Base-by-base conservation (phyloP, 805 yeast genomes). In the Saturnispora saitoi region DNA sequence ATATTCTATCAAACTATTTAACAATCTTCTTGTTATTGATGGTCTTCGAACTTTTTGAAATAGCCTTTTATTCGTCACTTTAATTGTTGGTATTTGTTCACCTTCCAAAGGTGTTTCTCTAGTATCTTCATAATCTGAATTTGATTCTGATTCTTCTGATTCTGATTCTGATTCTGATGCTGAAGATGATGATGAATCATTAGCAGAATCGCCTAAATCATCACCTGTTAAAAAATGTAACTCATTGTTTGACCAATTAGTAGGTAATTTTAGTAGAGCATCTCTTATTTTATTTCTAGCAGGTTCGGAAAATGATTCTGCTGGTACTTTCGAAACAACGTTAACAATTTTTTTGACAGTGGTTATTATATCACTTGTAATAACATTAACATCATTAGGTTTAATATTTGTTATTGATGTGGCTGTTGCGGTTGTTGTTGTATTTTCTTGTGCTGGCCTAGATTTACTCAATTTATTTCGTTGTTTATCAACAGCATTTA, bases 261-360 rank as follows among this genome's bases (percentile, higher is more conserved):
- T 65, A 0, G 98, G 99, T 42, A 91, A 70, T 50, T 77, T 76
- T 45, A 93, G 70, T 14, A 91, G 73, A 34, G 84, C 81, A 53
- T 83, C 86, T 32, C 97, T 74, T 12, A 93, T 95, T 45, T 84
- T 81, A 2, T 83, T 70, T 54, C 95, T 77, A 7, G 89, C 88
- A 3, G 86, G 85, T 54, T 83, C 88, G 7, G 89, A 87, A 31
- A 84, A 64, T 3, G 88, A 78, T 51, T 73, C 78, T 0, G 90
- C 88, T 1, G 89, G 86, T 56, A 87, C 86, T 54, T 85, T 86
- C 3, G 97, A 86, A 10, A 93, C 85, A 34, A 91, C 78, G 37
- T 81, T 78, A 32, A 90, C 89, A 42, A 89, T 88, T 61, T 88
- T 91, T 62, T 87, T 86, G 24, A 93, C 90, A 0, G 97, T 93